A percentile compares a stretch with the other conserved stretches of the same genome.
Evolutionary conservation across 345 rosid genomes (phyloP).

Genomic region (Salix arbutifolia): DNA sequence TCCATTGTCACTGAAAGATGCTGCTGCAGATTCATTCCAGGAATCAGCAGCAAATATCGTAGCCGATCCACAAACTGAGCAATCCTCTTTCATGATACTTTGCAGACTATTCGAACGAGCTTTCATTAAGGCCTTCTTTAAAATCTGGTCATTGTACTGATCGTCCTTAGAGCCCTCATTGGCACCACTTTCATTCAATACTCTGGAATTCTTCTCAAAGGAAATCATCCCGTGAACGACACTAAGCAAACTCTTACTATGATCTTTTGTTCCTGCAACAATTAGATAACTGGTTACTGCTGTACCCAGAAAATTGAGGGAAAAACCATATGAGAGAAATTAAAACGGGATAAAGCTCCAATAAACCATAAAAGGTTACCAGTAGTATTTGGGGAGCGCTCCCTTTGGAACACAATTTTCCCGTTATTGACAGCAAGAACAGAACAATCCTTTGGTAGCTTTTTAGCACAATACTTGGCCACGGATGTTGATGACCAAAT

Average conservation of each 20-base stretch:
- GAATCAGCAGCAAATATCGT: slow-evolving; percentile 21
- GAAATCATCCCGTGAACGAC: slow-evolving; percentile 54
- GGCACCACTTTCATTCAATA: slow-evolving; percentile 33
- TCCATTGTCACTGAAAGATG: slow-evolving; percentile 14
- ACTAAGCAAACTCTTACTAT: slow-evolving; percentile 44
- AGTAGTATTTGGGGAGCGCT: not conserved
- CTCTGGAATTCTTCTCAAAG: slow-evolving; percentile 43
- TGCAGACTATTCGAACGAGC: slow-evolving; percentile 29
- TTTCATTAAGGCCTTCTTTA: slow-evolving; percentile 44
- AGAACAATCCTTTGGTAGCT: slow-evolving; percentile 18
- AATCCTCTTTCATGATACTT: slow-evolving; percentile 28
- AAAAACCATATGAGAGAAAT: not conserved
- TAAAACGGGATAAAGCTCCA: not conserved
- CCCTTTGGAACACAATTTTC: slow-evolving; percentile 26
- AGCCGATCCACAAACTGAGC: slow-evolving; percentile 56
- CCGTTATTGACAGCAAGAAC: slow-evolving; percentile 28
- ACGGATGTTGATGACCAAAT: slow-evolving; percentile 25
- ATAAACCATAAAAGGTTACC: not conserved
- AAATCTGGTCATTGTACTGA: slow-evolving; percentile 29
- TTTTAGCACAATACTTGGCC: slow-evolving; percentile 29
- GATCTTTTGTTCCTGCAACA: slow-evolving; percentile 47
- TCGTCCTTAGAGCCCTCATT: slow-evolving; percentile 17
- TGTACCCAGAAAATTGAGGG: not conserved
- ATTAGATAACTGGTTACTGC: not conserved
- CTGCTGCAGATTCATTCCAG: slow-evolving; percentile 24